Evolutionary conservation across 1,284 basidiomycete genomes (phyloP).

Genomic region (Malassezia slooffiae): DNA sequence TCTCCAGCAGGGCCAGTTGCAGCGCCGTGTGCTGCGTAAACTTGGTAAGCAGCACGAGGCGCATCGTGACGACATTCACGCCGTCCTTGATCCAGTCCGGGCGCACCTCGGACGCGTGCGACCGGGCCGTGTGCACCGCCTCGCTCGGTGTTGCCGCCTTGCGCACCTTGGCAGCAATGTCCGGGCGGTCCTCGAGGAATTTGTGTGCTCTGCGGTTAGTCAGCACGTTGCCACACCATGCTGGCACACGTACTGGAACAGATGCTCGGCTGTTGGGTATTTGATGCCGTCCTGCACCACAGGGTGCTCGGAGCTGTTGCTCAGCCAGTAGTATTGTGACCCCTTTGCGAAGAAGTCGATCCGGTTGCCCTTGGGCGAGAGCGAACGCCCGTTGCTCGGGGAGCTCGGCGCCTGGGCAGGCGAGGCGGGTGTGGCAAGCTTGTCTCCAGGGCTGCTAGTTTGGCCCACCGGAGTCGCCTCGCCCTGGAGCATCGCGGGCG

Average conservation of each 20-base stretch:
- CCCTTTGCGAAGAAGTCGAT: slow-evolving; percentile 22
- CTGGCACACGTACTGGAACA: slow-evolving; percentile 26
- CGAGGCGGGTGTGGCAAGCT: too few species aligned
- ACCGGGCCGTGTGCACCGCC: slow-evolving; percentile 24
- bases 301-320: slow-evolving; percentile 20
- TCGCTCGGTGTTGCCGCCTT: slow-evolving; percentile 21
- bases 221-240: too few species aligned
- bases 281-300: slow-evolving; percentile 19
- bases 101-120: slow-evolving; percentile 16
- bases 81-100: slow-evolving; percentile 28
- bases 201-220: slow-evolving; percentile 16
- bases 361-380: too few species aligned
- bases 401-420: too few species aligned
- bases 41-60: slow-evolving; percentile 27
- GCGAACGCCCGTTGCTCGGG: too few species aligned
- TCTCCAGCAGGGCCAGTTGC: slow-evolving; percentile 20
- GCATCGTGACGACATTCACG: slow-evolving; percentile 27
- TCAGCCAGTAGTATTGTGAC: slow-evolving; percentile 28
- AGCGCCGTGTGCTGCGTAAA: slow-evolving; percentile 23
- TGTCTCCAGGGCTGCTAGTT: too few species aligned
- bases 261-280: slow-evolving; percentile 32
- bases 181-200: slow-evolving; percentile 23
- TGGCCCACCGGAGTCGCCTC: too few species aligned
- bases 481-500: too few species aligned
- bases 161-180: slow-evolving; percentile 28